Percentiles rank a stretch among this genome's conserved stretches.
These are phyloP conservation scores for Tolypocladium tundrense DNA, from an alignment of 2,329 filamentous ascomycete species.

Conservation along the genomic window DNA sequence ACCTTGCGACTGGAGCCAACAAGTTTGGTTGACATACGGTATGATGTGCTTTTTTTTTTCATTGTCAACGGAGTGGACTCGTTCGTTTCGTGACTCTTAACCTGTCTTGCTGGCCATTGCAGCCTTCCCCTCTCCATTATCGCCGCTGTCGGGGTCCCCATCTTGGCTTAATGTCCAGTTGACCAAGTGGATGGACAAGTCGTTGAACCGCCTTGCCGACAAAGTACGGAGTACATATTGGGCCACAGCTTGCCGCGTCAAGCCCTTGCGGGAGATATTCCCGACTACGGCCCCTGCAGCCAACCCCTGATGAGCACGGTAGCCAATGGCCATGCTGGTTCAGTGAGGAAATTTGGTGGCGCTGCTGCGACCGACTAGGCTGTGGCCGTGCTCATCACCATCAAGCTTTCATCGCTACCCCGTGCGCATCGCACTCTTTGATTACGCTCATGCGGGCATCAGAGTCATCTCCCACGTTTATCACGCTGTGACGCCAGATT, in stretches of 20 bases:
- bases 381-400: neutral
- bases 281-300: neutral
- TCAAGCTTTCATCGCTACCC: neutral
- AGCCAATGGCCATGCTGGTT: neutral
- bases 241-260: neutral
- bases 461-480: constrained; percentile 1
- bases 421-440: neutral
- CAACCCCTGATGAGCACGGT: neutral
- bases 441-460: neutral
- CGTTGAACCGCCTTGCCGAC: neutral
- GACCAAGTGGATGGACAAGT: neutral
- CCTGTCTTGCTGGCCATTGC: neutral
- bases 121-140: neutral
- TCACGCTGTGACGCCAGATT: neutral
- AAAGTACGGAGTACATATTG: neutral
- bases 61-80: neutral
- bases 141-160: neutral
- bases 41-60: neutral
- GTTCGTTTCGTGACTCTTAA: neutral
- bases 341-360: neutral
- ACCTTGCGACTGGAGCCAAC: neutral
- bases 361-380: neutral
- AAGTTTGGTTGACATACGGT: neutral
- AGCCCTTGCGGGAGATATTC: neutral
- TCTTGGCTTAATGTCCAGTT: neutral